A percentile compares a stretch with the other conserved stretches of the same genome.
Conservation (phyloP, 2,329 filamentous ascomycete species). For the Sphaerulina musiva region DNA sequence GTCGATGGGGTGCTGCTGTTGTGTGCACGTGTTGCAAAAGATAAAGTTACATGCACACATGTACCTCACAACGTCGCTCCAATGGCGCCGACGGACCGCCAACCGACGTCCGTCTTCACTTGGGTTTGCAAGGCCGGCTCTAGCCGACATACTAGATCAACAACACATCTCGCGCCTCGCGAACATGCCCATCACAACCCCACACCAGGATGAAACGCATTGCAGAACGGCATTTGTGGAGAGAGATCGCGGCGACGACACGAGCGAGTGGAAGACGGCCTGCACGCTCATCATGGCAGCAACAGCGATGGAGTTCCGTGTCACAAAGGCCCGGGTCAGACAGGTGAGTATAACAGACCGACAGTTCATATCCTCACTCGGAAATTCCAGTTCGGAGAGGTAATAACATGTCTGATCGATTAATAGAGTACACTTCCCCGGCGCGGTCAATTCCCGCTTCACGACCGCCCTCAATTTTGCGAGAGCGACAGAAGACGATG, state of each 20-base stretch:
- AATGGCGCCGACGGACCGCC: background rate
- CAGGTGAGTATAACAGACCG: conserved; percentile 40
- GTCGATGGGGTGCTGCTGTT: background rate
- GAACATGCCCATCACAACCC: background rate
- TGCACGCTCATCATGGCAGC: conserved; percentile 18
- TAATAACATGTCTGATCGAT: background rate
- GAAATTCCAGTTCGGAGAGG: background rate
- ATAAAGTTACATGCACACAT: too few species aligned
- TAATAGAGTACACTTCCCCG: conserved; percentile 63
- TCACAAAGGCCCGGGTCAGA: conserved; percentile 55
- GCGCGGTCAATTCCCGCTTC: conserved; percentile 92
- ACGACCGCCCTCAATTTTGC: conserved; percentile 73
- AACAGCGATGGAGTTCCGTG: conserved; percentile 48
- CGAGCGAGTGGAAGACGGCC: background rate
- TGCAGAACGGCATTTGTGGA: conserved; percentile 7
- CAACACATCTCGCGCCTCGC: background rate
- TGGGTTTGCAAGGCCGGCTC: background rate
- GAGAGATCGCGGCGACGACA: conserved; percentile 1
- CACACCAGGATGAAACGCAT: conserved; percentile 13
- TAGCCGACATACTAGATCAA: background rate
- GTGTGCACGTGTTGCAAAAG: too few species aligned
- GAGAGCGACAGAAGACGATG: conserved; percentile 61
- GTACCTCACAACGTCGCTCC: background rate
- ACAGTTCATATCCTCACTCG: background rate
- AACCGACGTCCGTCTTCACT: background rate